These are phyloP conservation scores for Arthroderma sp. DNA, from an alignment of 2,329 filamentous ascomycete genomes.

Conservation along the genomic window DNA sequence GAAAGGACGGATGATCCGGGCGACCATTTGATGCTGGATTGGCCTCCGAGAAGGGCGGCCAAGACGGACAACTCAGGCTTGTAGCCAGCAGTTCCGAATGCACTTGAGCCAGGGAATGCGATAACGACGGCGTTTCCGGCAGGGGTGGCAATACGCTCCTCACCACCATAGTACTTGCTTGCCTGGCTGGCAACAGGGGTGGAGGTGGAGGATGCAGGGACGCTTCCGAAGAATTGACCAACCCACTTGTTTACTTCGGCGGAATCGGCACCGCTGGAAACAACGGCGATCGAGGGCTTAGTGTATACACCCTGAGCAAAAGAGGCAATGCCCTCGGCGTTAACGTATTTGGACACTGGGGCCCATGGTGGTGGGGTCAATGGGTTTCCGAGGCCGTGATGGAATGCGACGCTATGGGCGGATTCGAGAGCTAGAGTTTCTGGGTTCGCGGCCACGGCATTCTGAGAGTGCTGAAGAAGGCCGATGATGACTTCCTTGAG, in stretches of 20 bases:
- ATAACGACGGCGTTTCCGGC: conserved; percentile 74
- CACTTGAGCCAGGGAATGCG: conserved; percentile 82
- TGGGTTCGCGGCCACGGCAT: conserved; percentile 50
- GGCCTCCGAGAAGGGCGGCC: conserved; percentile 73
- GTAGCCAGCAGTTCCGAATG: conserved; percentile 54
- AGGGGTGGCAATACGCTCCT: conserved; percentile 72
- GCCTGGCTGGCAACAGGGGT: conserved; percentile 44
- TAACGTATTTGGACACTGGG: conserved; percentile 67
- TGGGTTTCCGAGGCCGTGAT: conserved; percentile 75
- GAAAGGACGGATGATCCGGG: conserved; percentile 81
- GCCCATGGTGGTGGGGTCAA: conserved; percentile 59
- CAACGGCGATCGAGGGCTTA: conserved; percentile 81
- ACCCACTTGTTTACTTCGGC: conserved; percentile 77
- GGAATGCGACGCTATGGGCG: conserved; percentile 78
- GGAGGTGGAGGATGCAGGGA: conserved; percentile 40
- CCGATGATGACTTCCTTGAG: conserved; percentile 77
- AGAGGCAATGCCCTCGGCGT: conserved; percentile 57
- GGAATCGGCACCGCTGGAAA: conserved; percentile 75
- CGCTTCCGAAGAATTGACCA: conserved; percentile 73
- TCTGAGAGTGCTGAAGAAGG: conserved; percentile 64
- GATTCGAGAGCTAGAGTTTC: conserved; percentile 68
- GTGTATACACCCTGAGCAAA: conserved; percentile 71
- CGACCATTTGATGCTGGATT: conserved; percentile 91
- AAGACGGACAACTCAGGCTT: conserved; percentile 87
- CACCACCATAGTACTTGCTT: conserved; percentile 84